These are phyloP conservation scores for Arthrobotrys iridis DNA, from an alignment of 2,329 filamentous ascomycete species.

Conservation along the genomic window DNA sequence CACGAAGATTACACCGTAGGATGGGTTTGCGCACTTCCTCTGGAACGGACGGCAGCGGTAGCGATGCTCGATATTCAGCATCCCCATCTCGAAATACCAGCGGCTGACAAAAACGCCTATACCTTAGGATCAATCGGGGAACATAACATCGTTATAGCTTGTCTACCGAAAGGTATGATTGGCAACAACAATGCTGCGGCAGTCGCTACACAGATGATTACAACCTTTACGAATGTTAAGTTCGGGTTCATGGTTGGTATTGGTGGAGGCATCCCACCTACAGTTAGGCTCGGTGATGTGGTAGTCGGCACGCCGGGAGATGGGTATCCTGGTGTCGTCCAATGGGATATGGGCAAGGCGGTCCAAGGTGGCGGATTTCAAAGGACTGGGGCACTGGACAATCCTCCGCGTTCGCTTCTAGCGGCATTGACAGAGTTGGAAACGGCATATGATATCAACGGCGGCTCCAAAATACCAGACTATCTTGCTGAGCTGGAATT, in stretches of 20 bases:
- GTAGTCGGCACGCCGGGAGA: conserved; percentile 56
- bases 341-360: conserved; percentile 56
- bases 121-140: conserved; percentile 56
- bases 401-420: neutral
- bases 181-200: conserved; percentile 60
- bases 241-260: conserved; percentile 65
- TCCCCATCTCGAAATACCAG: too few species aligned
- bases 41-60: too few species aligned
- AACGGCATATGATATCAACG: neutral
- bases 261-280: conserved; percentile 59
- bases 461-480: conserved; percentile 1
- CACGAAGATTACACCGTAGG: too few species aligned
- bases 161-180: conserved; percentile 59
- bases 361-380: neutral
- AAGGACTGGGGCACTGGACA: conserved; percentile 4
- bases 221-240: conserved; percentile 60
- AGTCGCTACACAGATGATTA: conserved; percentile 59
- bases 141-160: conserved; percentile 61
- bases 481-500: neutral
- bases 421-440: conserved; percentile 6
- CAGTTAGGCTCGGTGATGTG: conserved; percentile 57
- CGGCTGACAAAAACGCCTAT: too few species aligned
- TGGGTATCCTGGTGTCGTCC: conserved; percentile 55
- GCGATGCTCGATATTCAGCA: too few species aligned
- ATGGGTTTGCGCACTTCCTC: too few species aligned